Base-by-base conservation (phyloP, 2,329 filamentous ascomycete genomes). In the Calonectria multiphialidica region DNA sequence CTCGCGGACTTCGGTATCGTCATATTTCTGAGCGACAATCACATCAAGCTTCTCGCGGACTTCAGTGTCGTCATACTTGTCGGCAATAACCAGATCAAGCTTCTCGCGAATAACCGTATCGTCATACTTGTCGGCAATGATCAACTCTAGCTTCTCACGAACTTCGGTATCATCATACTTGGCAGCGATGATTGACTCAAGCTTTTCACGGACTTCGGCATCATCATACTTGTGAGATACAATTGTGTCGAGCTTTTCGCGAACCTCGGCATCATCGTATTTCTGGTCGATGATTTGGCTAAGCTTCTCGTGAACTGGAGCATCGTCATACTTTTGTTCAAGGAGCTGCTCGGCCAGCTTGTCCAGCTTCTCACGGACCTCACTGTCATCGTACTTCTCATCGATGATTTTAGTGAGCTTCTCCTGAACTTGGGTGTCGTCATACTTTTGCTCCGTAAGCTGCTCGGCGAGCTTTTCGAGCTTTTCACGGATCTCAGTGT, bases 321-420 rank as follows among this genome's bases (percentile, higher is more conserved):
- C 59, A 53, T 81, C 77, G 25, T 78, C 73, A 57, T 80, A 78
- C 69, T 77, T 78, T n/a, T 73, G 67, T 28, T 78, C 79, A 3
- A 81, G 79, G 12, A 89, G 80, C 40, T 81, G 82, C 72, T 87
- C 85, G 89, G 9, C 76, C 77, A 15, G 81, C 76, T 59, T 76
- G 70, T 12, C 74, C 30, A 92, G 84, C 74, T 91, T 91, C 67
- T 92, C 81, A 15, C 83, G 81, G 5, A 84, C 79, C 6, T 72
- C 72, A 8, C 74, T 68, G 44, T 85, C 83, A 37, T 95, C 92
- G 75, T 93, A 94, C 79, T 90, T 91, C 73, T 90, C 89, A n/a
- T 79, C 76, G 15, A 74, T 45, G 8, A 82, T 68, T 23, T 40
- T 67, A 33, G 79, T 77, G 1, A 81, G 77, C 73, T 76, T 81